phyloP scores from a whole-genome alignment of 805 yeast species.

The Schwanniomyces pseudopolymorphus region DNA sequence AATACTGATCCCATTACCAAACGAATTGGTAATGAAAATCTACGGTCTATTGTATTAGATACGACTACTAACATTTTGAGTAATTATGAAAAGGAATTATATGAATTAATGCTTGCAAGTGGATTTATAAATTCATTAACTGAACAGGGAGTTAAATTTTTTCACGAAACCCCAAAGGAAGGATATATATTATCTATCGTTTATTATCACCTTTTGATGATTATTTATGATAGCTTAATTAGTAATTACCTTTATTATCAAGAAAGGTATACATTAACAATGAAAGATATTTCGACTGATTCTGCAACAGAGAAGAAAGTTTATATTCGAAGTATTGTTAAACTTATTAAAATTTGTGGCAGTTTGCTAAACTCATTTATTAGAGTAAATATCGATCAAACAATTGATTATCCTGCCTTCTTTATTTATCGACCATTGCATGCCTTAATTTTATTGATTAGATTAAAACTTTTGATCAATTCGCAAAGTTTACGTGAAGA shows the following conservation, averaged over 20 bases:
- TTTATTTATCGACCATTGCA: slow-evolving; percentile 55
- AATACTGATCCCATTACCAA: too few species aligned
- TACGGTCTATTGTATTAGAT: slow-evolving; percentile 3
- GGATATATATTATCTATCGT: slow-evolving; percentile 42
- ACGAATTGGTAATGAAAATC: not conserved
- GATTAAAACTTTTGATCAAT: slow-evolving; percentile 46
- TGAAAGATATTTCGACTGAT: not conserved
- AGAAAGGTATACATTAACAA: not conserved
- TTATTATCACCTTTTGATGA: slow-evolving; percentile 51
- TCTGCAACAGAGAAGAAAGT: slow-evolving; percentile 20
- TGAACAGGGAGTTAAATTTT: slow-evolving; percentile 2
- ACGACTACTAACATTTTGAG: slow-evolving; percentile 27
- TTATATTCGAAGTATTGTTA: slow-evolving; percentile 37
- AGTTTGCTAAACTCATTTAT: slow-evolving; percentile 47
- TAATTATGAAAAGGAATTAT: slow-evolving; percentile 41
- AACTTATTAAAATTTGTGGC: slow-evolving; percentile 46
- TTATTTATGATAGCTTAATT: slow-evolving; percentile 53
- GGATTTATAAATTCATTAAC: slow-evolving; percentile 28
- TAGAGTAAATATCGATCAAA: slow-evolving; percentile 32
- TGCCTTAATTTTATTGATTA: slow-evolving; percentile 47
- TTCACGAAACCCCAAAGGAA: slow-evolving; percentile 25
- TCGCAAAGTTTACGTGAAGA: slow-evolving; percentile 22
- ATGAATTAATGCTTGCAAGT: slow-evolving; percentile 39
- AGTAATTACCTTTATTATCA: slow-evolving; percentile 27
- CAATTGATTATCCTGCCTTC: slow-evolving; percentile 47